phyloP scores from a whole-genome alignment of 2,329 filamentous ascomycete genomes.

The Diaporthe helianthi region DNA sequence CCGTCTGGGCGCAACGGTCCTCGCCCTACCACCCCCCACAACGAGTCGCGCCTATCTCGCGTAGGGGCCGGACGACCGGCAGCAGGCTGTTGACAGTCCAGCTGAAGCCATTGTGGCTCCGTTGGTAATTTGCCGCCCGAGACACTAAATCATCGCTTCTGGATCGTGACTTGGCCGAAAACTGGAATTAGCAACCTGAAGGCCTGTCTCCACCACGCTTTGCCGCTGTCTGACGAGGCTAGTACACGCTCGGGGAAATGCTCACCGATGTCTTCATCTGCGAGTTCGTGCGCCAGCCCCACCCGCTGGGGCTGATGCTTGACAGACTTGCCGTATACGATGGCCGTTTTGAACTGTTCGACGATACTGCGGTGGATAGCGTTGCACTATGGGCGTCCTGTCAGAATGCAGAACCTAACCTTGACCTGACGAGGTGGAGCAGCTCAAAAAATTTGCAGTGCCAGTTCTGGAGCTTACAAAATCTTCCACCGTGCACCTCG shows the following conservation, averaged over 20 bases:
- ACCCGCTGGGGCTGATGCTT: constrained; percentile 99
- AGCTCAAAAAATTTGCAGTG: background rate
- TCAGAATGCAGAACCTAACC: constrained; percentile 35
- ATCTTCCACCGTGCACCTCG: constrained; percentile 89
- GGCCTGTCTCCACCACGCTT: background rate
- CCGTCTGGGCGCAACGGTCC: constrained; percentile 33
- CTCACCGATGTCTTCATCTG: constrained; percentile 96
- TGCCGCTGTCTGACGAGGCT: constrained; percentile 11
- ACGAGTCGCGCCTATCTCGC: constrained; percentile 9
- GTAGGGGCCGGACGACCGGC: constrained; percentile 3
- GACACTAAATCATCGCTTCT: constrained; percentile 65
- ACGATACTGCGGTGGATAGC: constrained; percentile 95
- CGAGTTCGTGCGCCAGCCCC: constrained; percentile 87
- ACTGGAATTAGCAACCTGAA: constrained; percentile 39
- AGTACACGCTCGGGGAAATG: constrained; percentile 37
- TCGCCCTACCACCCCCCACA: constrained; percentile 1
- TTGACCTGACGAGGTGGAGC: background rate
- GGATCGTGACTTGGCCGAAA: constrained; percentile 62
- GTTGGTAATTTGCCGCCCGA: constrained; percentile 15
- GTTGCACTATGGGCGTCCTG: constrained; percentile 75
- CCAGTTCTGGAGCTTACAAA: constrained; percentile 72
- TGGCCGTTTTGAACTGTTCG: constrained; percentile 92
- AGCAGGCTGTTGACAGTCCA: constrained; percentile 38
- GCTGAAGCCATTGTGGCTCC: constrained; percentile 35
- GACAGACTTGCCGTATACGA: constrained; percentile 97